Evolutionary conservation across 768 basidiomycete genomes (phyloP).

Genomic region (Mycena chlorophos): DNA sequence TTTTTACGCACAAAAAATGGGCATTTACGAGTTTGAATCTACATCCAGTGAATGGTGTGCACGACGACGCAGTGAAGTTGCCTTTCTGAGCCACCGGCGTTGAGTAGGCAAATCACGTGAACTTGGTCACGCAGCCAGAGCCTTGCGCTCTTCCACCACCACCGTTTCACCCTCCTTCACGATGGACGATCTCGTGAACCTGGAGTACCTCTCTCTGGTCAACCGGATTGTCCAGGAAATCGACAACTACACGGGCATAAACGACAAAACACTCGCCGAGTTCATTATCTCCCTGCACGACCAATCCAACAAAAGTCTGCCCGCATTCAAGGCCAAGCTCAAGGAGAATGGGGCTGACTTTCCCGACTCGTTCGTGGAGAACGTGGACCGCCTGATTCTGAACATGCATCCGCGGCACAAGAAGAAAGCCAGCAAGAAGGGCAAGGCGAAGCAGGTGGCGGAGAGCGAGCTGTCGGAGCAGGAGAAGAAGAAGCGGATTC

Average conservation of each 20-base stretch:
- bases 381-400: constrained; percentile 91
- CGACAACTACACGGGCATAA: constrained; percentile 79
- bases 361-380: constrained; percentile 87
- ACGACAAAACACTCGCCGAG: constrained; percentile 93
- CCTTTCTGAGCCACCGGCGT: no score
- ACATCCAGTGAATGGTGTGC: no score
- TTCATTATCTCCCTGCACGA: constrained; percentile 92
- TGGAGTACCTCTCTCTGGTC: constrained; percentile 90
- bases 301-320: constrained; percentile 68
- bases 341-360: constrained; percentile 78
- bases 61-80: no score
- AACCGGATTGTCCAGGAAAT: constrained; percentile 92
- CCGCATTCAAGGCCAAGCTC: constrained; percentile 80
- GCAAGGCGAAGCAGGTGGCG: constrained; percentile 32
- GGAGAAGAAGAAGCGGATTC: constrained; percentile 81
- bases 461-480: constrained; percentile 49
- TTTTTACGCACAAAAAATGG: no score
- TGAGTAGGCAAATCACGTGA: no score
- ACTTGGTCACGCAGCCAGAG: not conserved
- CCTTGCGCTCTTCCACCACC: not conserved
- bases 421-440: constrained; percentile 55
- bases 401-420: constrained; percentile 96
- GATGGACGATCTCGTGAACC: constrained; percentile 75
- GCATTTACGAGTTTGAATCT: no score
- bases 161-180: not conserved